Percentiles rank a stretch among this genome's conserved stretches.
These are phyloP conservation scores for Paecilomyces dactylethromorphus DNA, from an alignment of 2,329 filamentous ascomycete species.

Conservation along the genomic window DNA sequence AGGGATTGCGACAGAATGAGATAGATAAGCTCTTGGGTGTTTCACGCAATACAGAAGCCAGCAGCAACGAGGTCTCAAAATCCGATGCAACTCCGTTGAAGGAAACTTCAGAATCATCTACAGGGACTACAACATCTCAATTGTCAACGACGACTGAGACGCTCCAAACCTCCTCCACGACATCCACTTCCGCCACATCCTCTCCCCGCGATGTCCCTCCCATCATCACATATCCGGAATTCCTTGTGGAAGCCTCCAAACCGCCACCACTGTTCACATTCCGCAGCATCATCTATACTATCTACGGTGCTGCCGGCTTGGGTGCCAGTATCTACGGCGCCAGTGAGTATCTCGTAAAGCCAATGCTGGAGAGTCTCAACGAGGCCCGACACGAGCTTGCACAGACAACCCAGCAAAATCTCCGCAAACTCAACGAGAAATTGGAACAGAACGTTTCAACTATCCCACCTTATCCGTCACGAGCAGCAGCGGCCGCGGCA, in stretches of 20 bases:
- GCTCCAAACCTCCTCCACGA: conserved; percentile 5
- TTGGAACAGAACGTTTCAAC: conserved; percentile 47
- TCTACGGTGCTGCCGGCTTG: conserved; percentile 51
- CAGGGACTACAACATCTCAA: conserved; percentile 6
- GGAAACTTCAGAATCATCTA: not conserved
- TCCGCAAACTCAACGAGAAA: conserved; percentile 51
- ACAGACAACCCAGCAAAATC: conserved; percentile 43
- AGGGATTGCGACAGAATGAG: conserved; percentile 62
- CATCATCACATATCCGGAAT: conserved; percentile 63
- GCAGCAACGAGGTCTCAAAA: conserved; percentile 7
- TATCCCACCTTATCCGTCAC: conserved; percentile 34
- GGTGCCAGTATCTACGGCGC: conserved; percentile 52
- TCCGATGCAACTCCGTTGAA: not conserved
- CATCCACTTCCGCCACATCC: conserved; percentile 7
- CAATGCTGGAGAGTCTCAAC: conserved; percentile 50
- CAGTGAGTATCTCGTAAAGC: conserved; percentile 53
- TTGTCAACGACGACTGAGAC: conserved; percentile 8
- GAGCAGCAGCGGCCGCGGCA: conserved; percentile 20
- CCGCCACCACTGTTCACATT: conserved; percentile 56
- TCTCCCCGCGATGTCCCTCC: conserved; percentile 45
- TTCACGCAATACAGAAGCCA: conserved; percentile 23
- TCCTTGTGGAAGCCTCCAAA: conserved; percentile 52
- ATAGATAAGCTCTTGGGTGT: conserved; percentile 59
- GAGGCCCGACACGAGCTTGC: conserved; percentile 53
- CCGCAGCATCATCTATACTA: conserved; percentile 48